phyloP scores from a whole-genome alignment of 2,329 filamentous ascomycete species.

The Fusarium camptoceras region DNA sequence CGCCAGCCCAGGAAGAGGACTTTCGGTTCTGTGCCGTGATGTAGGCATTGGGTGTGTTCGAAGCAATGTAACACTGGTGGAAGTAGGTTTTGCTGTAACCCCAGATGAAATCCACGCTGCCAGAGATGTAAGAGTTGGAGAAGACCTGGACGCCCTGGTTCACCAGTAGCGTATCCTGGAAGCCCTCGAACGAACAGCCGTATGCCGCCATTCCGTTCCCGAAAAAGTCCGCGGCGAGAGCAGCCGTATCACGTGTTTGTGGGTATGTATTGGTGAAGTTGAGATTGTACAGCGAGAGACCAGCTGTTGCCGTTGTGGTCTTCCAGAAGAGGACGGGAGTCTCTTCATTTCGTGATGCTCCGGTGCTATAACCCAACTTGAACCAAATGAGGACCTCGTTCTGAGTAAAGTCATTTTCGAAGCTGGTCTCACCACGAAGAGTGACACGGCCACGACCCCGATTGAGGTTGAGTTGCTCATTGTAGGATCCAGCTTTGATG shows the following conservation, averaged over 20 bases:
- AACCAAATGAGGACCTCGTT: constrained; percentile 41
- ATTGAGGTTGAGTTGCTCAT: constrained; percentile 38
- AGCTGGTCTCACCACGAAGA: constrained; percentile 38
- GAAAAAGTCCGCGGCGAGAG: constrained; percentile 53
- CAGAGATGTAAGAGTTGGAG: constrained; percentile 54
- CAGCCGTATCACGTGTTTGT: constrained; percentile 58
- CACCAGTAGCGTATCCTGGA: constrained; percentile 63
- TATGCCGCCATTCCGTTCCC: constrained; percentile 52
- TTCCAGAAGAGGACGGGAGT: constrained; percentile 60
- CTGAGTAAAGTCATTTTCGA: constrained; percentile 39
- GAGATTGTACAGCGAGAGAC: constrained; percentile 71
- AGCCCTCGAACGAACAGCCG: constrained; percentile 58
- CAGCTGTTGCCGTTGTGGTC: constrained; percentile 56
- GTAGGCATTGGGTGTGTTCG: constrained; percentile 49
- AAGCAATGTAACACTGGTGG: constrained; percentile 54
- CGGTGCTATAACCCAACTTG: constrained; percentile 48
- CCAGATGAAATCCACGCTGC: constrained; percentile 44
- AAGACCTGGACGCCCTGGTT: constrained; percentile 60
- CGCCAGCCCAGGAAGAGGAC: constrained; percentile 46
- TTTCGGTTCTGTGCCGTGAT: constrained; percentile 51
- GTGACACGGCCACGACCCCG: constrained; percentile 31
- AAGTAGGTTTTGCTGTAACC: constrained; percentile 52
- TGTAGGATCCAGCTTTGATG: constrained; percentile 41
- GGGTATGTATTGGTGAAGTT: constrained; percentile 61
- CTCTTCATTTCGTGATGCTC: constrained; percentile 54